Conservation (phyloP, 2,329 filamentous ascomycete species). For the Scedosporium apiospermum region DNA sequence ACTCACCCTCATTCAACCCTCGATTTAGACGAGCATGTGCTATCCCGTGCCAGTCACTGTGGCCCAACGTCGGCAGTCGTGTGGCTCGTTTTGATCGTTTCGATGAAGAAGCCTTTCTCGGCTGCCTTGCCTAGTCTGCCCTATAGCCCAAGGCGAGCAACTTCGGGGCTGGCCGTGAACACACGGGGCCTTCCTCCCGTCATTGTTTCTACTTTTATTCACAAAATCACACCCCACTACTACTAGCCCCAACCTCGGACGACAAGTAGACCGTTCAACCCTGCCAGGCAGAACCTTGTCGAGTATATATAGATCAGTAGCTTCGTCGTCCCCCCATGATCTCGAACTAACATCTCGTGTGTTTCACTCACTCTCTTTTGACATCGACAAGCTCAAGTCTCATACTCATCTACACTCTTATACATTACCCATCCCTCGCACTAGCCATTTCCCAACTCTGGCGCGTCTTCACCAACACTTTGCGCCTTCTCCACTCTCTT, state of each 20-base stretch:
- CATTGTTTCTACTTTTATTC: constrained; percentile 1
- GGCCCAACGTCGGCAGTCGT: not conserved
- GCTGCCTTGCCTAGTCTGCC: not conserved
- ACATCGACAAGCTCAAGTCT: no score
- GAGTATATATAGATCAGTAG: no score
- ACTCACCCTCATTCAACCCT: not conserved
- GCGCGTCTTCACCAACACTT: not conserved
- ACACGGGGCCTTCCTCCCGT: not conserved
- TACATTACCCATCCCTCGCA: no score
- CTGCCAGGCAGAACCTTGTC: no score
- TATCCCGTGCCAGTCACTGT: not conserved
- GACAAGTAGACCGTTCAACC: no score
- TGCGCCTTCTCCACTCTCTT: not conserved
- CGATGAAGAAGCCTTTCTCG: not conserved
- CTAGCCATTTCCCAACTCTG: no score
- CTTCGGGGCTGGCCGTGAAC: not conserved
- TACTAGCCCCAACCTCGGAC: not conserved
- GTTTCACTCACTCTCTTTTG: no score
- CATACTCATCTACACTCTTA: no score
- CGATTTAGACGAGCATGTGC: not conserved
- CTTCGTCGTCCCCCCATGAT: no score
- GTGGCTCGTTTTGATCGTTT: not conserved
- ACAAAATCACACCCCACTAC: not conserved
- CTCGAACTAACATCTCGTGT: no score
- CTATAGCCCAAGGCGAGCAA: not conserved